phyloP scores from a whole-genome alignment of 805 yeast genomes.

The Blastobotrys peoriensis region DNA sequence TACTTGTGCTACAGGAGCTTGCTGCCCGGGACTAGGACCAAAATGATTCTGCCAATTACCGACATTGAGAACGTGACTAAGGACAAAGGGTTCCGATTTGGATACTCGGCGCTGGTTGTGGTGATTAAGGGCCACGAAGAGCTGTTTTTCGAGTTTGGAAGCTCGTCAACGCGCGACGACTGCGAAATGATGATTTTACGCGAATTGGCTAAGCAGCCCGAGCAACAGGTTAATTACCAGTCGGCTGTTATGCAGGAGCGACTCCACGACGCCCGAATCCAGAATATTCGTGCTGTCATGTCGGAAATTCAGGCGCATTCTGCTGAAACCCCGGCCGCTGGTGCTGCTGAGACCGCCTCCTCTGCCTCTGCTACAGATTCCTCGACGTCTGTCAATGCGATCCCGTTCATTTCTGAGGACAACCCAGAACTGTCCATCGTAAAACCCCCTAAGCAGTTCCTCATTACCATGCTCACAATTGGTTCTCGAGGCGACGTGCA shows the following conservation, averaged over 20 bases:
- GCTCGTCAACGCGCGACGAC: slow-evolving; percentile 50
- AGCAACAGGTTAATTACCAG: background rate
- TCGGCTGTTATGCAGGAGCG: background rate
- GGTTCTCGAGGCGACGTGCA: slow-evolving; percentile 98
- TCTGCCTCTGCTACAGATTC: slow-evolving; percentile 5
- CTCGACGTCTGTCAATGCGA: slow-evolving; percentile 2
- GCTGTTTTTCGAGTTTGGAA: slow-evolving; percentile 61
- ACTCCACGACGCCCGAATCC: background rate
- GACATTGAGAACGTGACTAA: slow-evolving; percentile 66
- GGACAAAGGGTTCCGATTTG: slow-evolving; percentile 62
- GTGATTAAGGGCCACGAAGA: slow-evolving; percentile 73
- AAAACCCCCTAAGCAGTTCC: slow-evolving; percentile 48
- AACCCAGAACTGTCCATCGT: slow-evolving; percentile 23
- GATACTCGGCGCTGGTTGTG: slow-evolving; percentile 63
- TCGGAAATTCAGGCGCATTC: too few species aligned
- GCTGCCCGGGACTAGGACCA: slow-evolving; percentile 68
- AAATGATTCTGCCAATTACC: slow-evolving; percentile 71
- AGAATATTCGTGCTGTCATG: too few species aligned
- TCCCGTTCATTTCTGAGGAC: slow-evolving; percentile 2
- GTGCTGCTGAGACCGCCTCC: too few species aligned
- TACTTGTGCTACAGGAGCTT: slow-evolving; percentile 76
- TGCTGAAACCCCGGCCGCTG: too few species aligned
- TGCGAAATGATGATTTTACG: slow-evolving; percentile 48
- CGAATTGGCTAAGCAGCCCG: slow-evolving; percentile 36
- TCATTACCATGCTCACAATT: slow-evolving; percentile 71